Evolutionary conservation across 2,329 filamentous ascomycete species (phyloP), one percentile per base, ranked within the genome.

Genomic region (Tolypocladium nubicola): DNA sequence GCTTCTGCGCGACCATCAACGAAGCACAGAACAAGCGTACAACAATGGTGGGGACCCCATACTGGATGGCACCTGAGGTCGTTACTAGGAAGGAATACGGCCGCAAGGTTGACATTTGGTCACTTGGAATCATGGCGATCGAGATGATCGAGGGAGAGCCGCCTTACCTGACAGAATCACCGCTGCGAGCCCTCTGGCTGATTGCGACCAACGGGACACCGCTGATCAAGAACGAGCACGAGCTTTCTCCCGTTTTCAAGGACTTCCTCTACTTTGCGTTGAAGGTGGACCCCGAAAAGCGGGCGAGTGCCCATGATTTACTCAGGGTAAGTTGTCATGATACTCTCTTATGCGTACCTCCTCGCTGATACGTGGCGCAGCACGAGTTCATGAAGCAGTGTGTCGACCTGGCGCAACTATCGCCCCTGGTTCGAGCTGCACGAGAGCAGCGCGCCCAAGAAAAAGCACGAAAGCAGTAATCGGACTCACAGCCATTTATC

Each of bases 111-210:
- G 94, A 99, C 69, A 97, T 99, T 64, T 99, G 94, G 94, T 96
- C 90, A 59, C 78, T 99, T 50, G 94, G 94, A 59, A 99, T 99
- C 75, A 97, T 99, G 94, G 91, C 94, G 9, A 97, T 99, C 67
- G 94, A 99, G 74, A 99, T 99, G 94, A 96, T 99, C 63, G 94
- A 97, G 75, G 94, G 93, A 70, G 94, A 97, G 72, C 94, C 94
- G 14, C 94, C 94, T 30, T 99, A 97, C 70, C 79, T 99, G 59
- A 97, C 92, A 43, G 94, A 99, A 72, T 95, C 90, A 41, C 94
- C 94, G 6, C 80, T 99, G 30, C 86, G 93, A 60, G 94, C 94
- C 1, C 80, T 99, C 41, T 99, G 94, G 80, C 76, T 99, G 65
- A 99, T 99, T 71, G 94, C 94, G 56, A 97, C 94, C 39, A 96